Conservation (phyloP, 2,329 filamentous ascomycete genomes). For the Beauveria sp. region DNA sequence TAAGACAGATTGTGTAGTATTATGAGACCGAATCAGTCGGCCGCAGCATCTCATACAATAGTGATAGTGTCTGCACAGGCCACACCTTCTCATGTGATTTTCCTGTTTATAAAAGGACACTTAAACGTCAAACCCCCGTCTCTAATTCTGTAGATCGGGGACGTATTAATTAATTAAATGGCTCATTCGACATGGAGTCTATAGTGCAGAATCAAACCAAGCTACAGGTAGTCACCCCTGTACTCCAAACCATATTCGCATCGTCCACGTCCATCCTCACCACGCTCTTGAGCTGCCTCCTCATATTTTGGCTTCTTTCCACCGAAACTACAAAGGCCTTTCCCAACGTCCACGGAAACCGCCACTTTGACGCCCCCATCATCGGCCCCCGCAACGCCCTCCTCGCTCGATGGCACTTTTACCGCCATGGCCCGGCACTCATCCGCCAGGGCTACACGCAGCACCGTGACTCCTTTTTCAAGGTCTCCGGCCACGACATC, state of each 20-base stretch:
- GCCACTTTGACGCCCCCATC: conserved; percentile 1
- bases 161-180: no score
- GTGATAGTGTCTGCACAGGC: no score
- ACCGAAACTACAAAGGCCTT: neutral
- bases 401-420: conserved; percentile 4
- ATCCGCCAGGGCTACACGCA: conserved; percentile 3
- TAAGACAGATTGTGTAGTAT: no score
- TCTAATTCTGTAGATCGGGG: no score
- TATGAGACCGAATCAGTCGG: no score
- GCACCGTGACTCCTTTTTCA: conserved; percentile 4
- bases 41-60: no score
- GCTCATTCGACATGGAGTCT: neutral
- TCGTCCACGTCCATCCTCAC: no score
- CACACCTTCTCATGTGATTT: no score
- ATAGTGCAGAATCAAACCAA: neutral
- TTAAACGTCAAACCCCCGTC: no score
- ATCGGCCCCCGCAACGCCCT: neutral
- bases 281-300: neutral
- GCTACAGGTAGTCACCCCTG: neutral
- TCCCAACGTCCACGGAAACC: neutral
- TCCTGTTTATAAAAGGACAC: no score
- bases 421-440: neutral
- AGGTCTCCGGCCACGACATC: neutral
- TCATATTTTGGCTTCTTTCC: neutral
- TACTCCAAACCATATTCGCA: no score